Conservation (phyloP, 2,329 filamentous ascomycete genomes). For the Rhinocladiella similis region DNA sequence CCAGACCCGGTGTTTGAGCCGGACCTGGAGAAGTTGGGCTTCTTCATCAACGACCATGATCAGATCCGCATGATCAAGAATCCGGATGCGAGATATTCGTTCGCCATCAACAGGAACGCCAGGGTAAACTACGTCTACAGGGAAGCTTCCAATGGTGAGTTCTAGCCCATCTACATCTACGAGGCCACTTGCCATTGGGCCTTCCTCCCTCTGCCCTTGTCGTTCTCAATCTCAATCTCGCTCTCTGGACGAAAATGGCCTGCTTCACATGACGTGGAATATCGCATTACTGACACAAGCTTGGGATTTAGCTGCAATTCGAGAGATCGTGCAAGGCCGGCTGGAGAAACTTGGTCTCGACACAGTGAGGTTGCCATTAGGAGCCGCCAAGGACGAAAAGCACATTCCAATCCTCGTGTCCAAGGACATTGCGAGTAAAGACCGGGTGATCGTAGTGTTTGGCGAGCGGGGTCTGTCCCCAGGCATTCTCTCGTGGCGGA, state of each 20-base stretch:
- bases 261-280: too few relatives aligned
- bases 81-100: conserved; percentile 71
- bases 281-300: not conserved
- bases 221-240: too few relatives aligned
- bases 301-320: conserved; percentile 57
- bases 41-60: conserved; percentile 74
- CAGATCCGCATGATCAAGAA: conserved; percentile 71
- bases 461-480: conserved; percentile 72
- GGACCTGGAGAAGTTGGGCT: conserved; percentile 71
- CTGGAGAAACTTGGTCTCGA: conserved; percentile 62
- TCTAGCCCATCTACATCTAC: not conserved
- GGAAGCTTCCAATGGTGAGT: conserved; percentile 70
- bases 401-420: conserved; percentile 71
- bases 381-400: conserved; percentile 45
- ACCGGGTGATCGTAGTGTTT: conserved; percentile 71
- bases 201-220: too few relatives aligned
- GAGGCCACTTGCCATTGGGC: not conserved
- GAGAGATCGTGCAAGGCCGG: conserved; percentile 61
- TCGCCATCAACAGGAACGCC: conserved; percentile 69
- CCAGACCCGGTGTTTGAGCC: conserved; percentile 65
- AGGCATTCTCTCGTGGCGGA: conserved; percentile 71
- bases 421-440: conserved; percentile 54
- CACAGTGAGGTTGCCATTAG: conserved; percentile 63
- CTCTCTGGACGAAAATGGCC: too few relatives aligned
- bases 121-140: conserved; percentile 75